Evolutionary conservation across 805 yeast species (phyloP).

Genomic region (Kuraishia molischiana): DNA sequence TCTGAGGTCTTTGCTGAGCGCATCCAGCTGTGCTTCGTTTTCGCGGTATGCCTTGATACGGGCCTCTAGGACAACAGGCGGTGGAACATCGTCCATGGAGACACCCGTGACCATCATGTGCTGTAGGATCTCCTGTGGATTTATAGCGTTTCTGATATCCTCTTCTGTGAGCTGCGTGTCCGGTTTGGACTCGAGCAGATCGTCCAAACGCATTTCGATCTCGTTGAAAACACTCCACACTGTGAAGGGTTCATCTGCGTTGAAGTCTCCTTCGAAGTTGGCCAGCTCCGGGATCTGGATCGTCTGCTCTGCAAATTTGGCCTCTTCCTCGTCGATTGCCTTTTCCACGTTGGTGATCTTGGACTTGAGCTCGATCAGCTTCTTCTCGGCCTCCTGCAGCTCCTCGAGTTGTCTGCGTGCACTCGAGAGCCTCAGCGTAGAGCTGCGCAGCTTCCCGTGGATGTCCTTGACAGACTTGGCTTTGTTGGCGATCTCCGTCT

Average conservation of each 20-base stretch:
- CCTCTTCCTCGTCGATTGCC: conserved; percentile 56
- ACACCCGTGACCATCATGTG: conserved; percentile 17
- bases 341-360: conserved; percentile 49
- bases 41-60: conserved; percentile 71
- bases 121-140: conserved; percentile 17
- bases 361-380: conserved; percentile 39
- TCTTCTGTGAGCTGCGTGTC: conserved; percentile 1
- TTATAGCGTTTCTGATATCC: conserved; percentile 4
- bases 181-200: conserved; percentile 5
- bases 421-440: conserved; percentile 40
- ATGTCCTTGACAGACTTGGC: conserved; percentile 39
- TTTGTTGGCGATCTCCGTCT: conserved; percentile 43
- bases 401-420: conserved; percentile 41
- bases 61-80: conserved; percentile 50
- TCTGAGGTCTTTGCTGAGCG: conserved; percentile 41
- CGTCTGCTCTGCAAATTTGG: conserved; percentile 33
- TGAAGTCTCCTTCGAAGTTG: conserved; percentile 47
- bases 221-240: conserved; percentile 49
- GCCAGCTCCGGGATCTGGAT: conserved; percentile 21
- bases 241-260: conserved; percentile 89
- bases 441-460: conserved; percentile 47
- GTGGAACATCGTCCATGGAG: conserved; percentile 29
- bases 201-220: conserved; percentile 30
- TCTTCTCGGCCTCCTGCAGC: conserved; percentile 33
- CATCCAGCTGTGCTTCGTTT: conserved; percentile 49